Evolutionary conservation across 2,329 filamentous ascomycete species (phyloP).

Genomic region (Lachnellula hyalina): DNA sequence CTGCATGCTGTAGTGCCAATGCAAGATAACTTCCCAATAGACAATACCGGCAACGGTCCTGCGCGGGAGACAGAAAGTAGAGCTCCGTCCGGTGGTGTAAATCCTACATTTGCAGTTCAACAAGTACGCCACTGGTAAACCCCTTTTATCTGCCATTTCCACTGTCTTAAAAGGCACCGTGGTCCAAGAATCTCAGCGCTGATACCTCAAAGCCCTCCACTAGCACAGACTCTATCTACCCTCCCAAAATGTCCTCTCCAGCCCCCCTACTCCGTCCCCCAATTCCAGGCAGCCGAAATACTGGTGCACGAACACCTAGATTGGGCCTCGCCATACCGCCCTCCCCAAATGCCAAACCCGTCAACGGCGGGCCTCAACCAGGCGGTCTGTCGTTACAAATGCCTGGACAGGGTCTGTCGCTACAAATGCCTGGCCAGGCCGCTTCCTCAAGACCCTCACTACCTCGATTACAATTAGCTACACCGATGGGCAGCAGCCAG

Average conservation of each 20-base stretch:
- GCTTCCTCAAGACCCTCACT: slow-evolving; percentile 49
- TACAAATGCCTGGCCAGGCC: slow-evolving; percentile 25
- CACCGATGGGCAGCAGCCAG: slow-evolving; percentile 76
- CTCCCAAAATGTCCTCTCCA: slow-evolving; percentile 32
- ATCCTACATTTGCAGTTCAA: slow-evolving; percentile 10
- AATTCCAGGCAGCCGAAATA: slow-evolving; percentile 30
- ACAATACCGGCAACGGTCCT: slow-evolving; percentile 19
- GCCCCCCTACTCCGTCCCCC: slow-evolving; percentile 33
- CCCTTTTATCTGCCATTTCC: neutral
- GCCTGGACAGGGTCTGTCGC: slow-evolving; percentile 25
- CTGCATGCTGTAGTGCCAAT: slow-evolving; percentile 20
- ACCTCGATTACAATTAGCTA: slow-evolving; percentile 79
- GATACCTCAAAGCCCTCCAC: slow-evolving; percentile 18
- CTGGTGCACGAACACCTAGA: slow-evolving; percentile 29
- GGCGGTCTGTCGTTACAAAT: slow-evolving; percentile 24
- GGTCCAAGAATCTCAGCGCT: slow-evolving; percentile 12
- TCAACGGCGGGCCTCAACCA: slow-evolving; percentile 36
- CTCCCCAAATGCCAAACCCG: slow-evolving; percentile 75
- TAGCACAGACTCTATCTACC: slow-evolving; percentile 11
- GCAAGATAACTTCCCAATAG: slow-evolving; percentile 22
- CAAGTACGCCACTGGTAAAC: slow-evolving; percentile 14
- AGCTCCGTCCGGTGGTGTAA: slow-evolving; percentile 6
- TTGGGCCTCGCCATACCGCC: slow-evolving; percentile 87
- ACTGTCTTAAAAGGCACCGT: slow-evolving; percentile 1
- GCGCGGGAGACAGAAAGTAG: slow-evolving; percentile 14